Base-by-base conservation (phyloP, 257 asterid genomes). In the Gentiana macrophylla region DNA sequence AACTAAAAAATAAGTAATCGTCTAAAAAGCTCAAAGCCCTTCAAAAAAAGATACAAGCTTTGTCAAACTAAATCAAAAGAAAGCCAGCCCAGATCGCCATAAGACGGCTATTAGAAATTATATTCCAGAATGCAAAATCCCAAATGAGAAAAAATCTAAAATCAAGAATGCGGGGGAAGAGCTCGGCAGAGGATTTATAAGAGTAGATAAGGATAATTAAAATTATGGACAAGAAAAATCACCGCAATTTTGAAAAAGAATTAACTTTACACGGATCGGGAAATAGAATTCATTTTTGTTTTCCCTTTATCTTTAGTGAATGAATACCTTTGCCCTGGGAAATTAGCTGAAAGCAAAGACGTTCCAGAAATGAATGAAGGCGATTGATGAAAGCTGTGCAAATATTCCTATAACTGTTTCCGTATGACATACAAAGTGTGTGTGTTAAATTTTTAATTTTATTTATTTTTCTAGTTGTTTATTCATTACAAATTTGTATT, bases 141-240 rank as follows among this genome's bases (percentile, higher is more conserved):
- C 50, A 50, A 41, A 59, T 45, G 50, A 0, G 24, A 64, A 15
- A 58, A 46, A 37, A 53, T 47, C 51, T 45, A 50, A 41, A 57
- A 64, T 63, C 49, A 49, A 32, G 32, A 49, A 12, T 12, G 41
- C 32, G 63, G 57, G 48, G 50, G 35, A 65, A 56, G 58, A 47
- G 66, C 54, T 37, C 60, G 65, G 52, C 67, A 54, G 64, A 66
- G 58, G 12, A 56, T 55, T 36, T 15, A 53, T 24, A 37, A 36
- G 50, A 38, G 45, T 11, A 60, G 41, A 62, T 61, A 57, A 33
- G 84, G 82, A 72, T 69, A 74, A 76, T 47, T 44, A 69, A 64
- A 61, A 65, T 62, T 62, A 56, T 62, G 77, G 77, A 63, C 70
- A 43, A 62, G 65, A 62, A 66, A 78, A 70, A 43, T 15, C 68